These are phyloP conservation scores for Tulasnella sp. DNA, from an alignment of 768 basidiomycete genomes.

Conservation along the genomic window DNA sequence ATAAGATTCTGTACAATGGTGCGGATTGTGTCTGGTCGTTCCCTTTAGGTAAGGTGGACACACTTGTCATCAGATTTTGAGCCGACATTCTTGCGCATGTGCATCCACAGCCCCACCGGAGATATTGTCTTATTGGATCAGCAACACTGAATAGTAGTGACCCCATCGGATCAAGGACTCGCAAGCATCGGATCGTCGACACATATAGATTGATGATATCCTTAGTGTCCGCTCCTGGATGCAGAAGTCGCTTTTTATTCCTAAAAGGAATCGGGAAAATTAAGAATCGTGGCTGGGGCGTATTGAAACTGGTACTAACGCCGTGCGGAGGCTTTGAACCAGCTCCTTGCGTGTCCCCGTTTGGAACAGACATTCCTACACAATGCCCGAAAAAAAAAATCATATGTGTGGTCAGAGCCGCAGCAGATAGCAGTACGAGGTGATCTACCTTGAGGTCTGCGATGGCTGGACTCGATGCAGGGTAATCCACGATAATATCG, in stretches of 20 bases:
- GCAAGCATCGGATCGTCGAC: constrained; percentile 78
- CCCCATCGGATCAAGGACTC: constrained; percentile 84
- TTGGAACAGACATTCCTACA: constrained; percentile 69
- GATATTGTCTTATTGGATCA: constrained; percentile 80
- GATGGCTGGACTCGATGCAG: constrained; percentile 74
- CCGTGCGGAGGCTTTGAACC: constrained; percentile 64
- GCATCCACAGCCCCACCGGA: constrained; percentile 62
- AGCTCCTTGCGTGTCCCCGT: constrained; percentile 71
- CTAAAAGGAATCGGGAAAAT: constrained; percentile 30
- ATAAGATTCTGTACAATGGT: constrained; percentile 88
- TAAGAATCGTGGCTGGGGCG: constrained; percentile 1
- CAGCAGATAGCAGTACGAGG: not conserved
- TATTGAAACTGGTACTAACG: constrained; percentile 38
- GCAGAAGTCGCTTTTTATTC: constrained; percentile 76
- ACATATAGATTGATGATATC: constrained; percentile 86
- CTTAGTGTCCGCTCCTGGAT: constrained; percentile 92
- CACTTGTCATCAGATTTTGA: not conserved
- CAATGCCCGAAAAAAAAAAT: too few relatives aligned
- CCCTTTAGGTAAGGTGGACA: constrained; percentile 40
- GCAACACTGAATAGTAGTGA: constrained; percentile 90
- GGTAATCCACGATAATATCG: constrained; percentile 91
- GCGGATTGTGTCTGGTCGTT: constrained; percentile 84
- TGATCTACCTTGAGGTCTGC: constrained; percentile 64
- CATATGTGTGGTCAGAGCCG: too few relatives aligned
- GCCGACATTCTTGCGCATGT: too few relatives aligned